These are phyloP conservation scores for Pseudomicrostroma phylloplanum DNA, from an alignment of 1,284 basidiomycete species.

Conservation along the genomic window DNA sequence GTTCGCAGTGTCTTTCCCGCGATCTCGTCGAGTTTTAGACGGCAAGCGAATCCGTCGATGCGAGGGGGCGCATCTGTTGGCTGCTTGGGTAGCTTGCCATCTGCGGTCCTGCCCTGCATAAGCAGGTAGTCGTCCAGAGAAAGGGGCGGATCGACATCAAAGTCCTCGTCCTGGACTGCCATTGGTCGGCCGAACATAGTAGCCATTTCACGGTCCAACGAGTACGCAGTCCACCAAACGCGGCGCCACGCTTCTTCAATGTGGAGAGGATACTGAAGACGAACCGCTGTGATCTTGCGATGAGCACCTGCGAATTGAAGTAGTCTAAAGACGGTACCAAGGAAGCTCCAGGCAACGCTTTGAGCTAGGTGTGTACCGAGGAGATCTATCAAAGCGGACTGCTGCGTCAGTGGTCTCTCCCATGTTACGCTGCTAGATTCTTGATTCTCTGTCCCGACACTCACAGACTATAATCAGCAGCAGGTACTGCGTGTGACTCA, in stretches of 20 bases:
- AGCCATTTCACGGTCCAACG: constrained; percentile 30
- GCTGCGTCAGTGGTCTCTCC: too few relatives aligned
- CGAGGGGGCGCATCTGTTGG: constrained; percentile 20
- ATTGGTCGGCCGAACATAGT: constrained; percentile 32
- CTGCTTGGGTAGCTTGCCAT: constrained; percentile 21
- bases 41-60: constrained; percentile 29
- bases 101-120: constrained; percentile 19
- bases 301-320: constrained; percentile 36
- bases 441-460: too few relatives aligned
- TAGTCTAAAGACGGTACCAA: constrained; percentile 27
- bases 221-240: constrained; percentile 36
- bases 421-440: too few relatives aligned
- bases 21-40: constrained; percentile 32
- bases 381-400: constrained; percentile 26
- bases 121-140: constrained; percentile 35
- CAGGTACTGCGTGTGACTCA: constrained; percentile 11
- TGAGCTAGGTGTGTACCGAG: constrained; percentile 22
- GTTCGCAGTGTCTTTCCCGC: constrained; percentile 40
- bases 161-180: constrained; percentile 41
- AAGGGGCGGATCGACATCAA: constrained; percentile 35
- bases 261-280: constrained; percentile 22
- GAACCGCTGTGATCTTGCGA: constrained; percentile 27
- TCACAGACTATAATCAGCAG: constrained; percentile 12
- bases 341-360: constrained; percentile 27
- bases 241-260: constrained; percentile 33